A percentile compares a stretch with the other conserved stretches of the same genome.
phyloP scores from a whole-genome alignment of 306 rosid species.

The Corylus heterophylla region DNA sequence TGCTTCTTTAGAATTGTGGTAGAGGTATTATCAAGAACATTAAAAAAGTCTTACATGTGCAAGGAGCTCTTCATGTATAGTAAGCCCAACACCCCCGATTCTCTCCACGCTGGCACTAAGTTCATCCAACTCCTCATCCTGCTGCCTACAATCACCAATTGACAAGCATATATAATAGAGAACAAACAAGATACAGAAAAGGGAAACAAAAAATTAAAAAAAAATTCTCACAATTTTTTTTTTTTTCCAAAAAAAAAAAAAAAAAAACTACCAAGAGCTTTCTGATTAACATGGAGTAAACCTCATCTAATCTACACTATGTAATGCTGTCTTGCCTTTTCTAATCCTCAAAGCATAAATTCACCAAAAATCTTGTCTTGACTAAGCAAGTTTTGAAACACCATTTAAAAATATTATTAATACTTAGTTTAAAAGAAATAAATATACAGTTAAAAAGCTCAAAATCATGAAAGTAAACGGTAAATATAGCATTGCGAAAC shows the following conservation, averaged over 20 bases:
- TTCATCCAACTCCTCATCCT: slow-evolving; percentile 95
- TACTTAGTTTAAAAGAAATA: neutral
- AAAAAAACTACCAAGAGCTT: neutral
- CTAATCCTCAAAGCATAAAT: neutral
- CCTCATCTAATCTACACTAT: neutral
- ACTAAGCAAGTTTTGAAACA: neutral
- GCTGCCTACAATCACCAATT: slow-evolving; percentile 56
- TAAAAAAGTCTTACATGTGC: slow-evolving; percentile 65
- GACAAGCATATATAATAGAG: slow-evolving; percentile 30
- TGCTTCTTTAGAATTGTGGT: neutral
- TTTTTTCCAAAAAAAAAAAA: neutral
- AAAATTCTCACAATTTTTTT: accelerated
- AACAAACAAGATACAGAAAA: neutral
- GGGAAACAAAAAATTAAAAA: neutral
- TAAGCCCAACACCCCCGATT: slow-evolving; percentile 98
- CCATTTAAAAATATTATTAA: neutral
- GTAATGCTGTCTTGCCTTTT: neutral
- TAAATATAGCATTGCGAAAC: neutral
- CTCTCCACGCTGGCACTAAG: slow-evolving; percentile 87
- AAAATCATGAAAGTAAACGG: neutral
- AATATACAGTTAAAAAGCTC: neutral
- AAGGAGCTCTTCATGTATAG: slow-evolving; percentile 89
- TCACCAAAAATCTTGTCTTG: neutral
- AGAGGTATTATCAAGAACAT: slow-evolving; percentile 1
- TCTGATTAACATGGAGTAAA: neutral